Evolutionary conservation across 1,284 basidiomycete species (phyloP), one percentile per base, ranked within the genome.

Genomic region (Anthracocystis setariae): DNA sequence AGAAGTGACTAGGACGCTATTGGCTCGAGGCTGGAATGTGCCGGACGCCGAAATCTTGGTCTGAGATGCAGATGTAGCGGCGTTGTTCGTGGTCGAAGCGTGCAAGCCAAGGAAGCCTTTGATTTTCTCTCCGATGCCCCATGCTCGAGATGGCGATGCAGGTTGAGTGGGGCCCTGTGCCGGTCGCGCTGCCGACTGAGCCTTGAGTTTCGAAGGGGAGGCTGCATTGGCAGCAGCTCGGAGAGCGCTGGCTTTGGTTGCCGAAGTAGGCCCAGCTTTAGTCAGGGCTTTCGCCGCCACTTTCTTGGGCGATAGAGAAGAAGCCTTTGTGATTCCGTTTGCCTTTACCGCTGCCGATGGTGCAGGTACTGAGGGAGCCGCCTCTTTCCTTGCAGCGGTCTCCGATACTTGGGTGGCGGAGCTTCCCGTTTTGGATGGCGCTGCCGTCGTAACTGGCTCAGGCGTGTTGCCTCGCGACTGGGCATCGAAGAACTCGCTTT

Each of bases 51-150:
- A 74, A 21, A 60, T 50, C 51, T 70, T 62, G 45, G 61, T 62
- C 43, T 65, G 65, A 9, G 63, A 40, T 9, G 21, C 49, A 20
- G 65, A 42, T 2, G 65, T 61, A 15, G 70, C 37, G 5, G 57
- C 13, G 24, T 51, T 47, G 39, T 43, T 63, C 7, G 64, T 64
- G 18, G 70, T 67, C 0, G 64, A 64, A 37, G 55, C 56, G 24
- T 72, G 73, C 46, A 78, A 50, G 7, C 76, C 76, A 18, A 78
- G 59, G 50, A 78, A 65, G 21, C 74, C 72, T 37, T 74, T 72
- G 69, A 78, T 64, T 57, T 71, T 73, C 18, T 73, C 70, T 12
- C 76, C 71, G n/a, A 76, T 40, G 21, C 74, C 73, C 69, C 69
- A 72, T 1, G 53, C 24, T 20, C 69, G 48, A 21, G 64, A 66